Conservation (phyloP, 2,329 filamentous ascomycete species). For the Ophiostoma pallidulum region DNA sequence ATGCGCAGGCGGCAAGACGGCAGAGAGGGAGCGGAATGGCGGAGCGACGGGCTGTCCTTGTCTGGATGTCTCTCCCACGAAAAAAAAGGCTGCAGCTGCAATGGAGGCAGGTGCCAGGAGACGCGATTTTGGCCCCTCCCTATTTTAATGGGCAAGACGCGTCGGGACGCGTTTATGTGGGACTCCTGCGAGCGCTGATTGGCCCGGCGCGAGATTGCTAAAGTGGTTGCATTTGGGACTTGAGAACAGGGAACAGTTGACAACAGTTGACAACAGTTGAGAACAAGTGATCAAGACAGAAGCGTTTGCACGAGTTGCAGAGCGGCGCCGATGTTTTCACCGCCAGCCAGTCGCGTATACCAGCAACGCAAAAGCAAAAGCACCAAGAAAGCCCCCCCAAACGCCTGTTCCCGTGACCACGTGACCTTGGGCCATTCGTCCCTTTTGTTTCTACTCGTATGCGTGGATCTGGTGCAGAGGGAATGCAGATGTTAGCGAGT, state of each 20-base stretch:
- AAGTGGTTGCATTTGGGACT: constrained; percentile 19
- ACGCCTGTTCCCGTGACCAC: too few species aligned
- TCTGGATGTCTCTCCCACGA: neutral
- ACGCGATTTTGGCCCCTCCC: constrained; percentile 9
- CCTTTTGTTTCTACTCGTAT: too few species aligned
- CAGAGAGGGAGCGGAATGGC: neutral
- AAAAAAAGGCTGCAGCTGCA: too few species aligned
- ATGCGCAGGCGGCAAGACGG: neutral
- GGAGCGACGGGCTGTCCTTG: neutral
- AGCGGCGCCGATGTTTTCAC: too few species aligned
- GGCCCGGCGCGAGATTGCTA: constrained; percentile 14
- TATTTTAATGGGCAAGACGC: constrained; percentile 13
- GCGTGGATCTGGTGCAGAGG: neutral
- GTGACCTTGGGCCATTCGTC: too few species aligned
- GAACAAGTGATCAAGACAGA: too few species aligned
- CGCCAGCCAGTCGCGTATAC: too few species aligned
- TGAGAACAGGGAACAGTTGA: neutral
- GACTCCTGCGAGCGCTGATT: neutral
- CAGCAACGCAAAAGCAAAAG: neutral
- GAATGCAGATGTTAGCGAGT: too few species aligned
- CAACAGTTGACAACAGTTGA: neutral
- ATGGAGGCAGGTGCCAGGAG: neutral
- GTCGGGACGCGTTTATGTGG: constrained; percentile 17
- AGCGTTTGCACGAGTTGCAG: too few species aligned
- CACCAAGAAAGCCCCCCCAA: neutral